Conservation (phyloP, 2,329 filamentous ascomycete species). For the Berkeleyomyces rouxiae region DNA sequence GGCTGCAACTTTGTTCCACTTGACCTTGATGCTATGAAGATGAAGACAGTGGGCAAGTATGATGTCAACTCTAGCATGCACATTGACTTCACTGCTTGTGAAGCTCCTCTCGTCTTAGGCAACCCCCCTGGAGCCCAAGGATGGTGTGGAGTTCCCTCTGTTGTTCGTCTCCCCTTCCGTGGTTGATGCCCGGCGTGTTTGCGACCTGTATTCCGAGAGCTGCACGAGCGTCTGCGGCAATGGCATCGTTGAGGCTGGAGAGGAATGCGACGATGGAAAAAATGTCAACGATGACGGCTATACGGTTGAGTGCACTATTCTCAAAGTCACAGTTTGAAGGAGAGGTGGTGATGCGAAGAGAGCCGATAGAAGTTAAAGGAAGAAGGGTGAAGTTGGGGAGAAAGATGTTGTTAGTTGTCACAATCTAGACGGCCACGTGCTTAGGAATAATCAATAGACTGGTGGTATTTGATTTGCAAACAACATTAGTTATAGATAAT, state of each 20-base stretch:
- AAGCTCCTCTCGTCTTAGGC: neutral
- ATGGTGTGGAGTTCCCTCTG: neutral
- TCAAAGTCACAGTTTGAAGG: neutral
- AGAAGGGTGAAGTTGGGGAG: neutral
- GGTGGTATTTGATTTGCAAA: no score
- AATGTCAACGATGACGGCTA: neutral
- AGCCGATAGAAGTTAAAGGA: neutral
- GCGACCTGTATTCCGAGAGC: neutral
- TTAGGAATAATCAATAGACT: no score
- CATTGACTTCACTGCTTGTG: neutral
- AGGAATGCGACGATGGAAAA: conserved; percentile 10
- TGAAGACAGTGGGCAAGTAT: neutral
- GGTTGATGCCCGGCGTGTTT: conserved; percentile 6
- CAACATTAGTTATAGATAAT: no score
- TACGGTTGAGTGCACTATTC: neutral
- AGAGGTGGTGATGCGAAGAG: neutral
- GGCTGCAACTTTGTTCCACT: conserved; percentile 8
- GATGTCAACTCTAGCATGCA: conserved; percentile 12
- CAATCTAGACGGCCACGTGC: neutral
- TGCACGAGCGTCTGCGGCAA: conserved; percentile 10
- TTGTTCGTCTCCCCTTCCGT: neutral
- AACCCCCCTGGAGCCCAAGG: neutral
- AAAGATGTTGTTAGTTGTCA: neutral
- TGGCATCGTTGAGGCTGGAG: conserved; percentile 5
- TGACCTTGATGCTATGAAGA: neutral